Percentiles rank a stretch among this genome's conserved stretches.
These are phyloP conservation scores for Hypoxylon sp. DNA, from an alignment of 2,329 filamentous ascomycete genomes.

Conservation along the genomic window DNA sequence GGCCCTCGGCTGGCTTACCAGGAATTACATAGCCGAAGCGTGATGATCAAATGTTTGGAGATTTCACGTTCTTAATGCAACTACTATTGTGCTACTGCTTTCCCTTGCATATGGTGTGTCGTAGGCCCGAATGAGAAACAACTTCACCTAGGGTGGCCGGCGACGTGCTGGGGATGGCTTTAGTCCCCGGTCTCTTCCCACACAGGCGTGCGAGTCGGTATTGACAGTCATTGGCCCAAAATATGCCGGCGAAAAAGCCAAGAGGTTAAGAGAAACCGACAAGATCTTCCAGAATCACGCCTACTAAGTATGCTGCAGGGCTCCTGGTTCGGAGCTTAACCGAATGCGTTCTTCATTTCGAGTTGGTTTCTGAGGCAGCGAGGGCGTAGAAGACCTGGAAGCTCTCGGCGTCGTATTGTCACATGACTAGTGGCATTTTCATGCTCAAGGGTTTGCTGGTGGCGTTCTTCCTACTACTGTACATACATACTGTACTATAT, in stretches of 20 bases:
- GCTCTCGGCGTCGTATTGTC: constrained; percentile 38
- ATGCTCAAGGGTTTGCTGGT: constrained; percentile 26
- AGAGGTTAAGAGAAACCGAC: constrained; percentile 40
- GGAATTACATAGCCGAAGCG: constrained; percentile 8
- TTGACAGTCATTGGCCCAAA: constrained; percentile 45
- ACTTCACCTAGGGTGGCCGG: constrained; percentile 34
- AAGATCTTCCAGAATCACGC: constrained; percentile 49
- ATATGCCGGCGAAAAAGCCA: constrained; percentile 43
- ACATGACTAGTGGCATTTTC: constrained; percentile 35
- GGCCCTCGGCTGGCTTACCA: constrained; percentile 28
- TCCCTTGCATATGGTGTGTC: constrained; percentile 40
- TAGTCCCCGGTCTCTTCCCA: constrained; percentile 36
- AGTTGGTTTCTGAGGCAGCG: constrained; percentile 8
- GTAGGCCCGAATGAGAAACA: constrained; percentile 50
- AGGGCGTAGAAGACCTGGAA: constrained; percentile 26
- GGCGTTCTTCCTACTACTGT: constrained; percentile 30
- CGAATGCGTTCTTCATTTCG: constrained; percentile 36
- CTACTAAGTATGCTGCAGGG: constrained; percentile 33
- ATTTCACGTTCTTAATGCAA: constrained; percentile 36
- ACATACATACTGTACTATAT: too few species aligned
- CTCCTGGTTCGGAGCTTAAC: constrained; percentile 38
- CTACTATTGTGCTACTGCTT: constrained; percentile 22
- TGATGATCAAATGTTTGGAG: constrained; percentile 43
- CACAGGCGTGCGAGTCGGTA: constrained; percentile 38
- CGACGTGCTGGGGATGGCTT: constrained; percentile 18